Evolutionary conservation across 257 asterid species (phyloP).

Genomic region (Fraxinus quadrangulata): DNA sequence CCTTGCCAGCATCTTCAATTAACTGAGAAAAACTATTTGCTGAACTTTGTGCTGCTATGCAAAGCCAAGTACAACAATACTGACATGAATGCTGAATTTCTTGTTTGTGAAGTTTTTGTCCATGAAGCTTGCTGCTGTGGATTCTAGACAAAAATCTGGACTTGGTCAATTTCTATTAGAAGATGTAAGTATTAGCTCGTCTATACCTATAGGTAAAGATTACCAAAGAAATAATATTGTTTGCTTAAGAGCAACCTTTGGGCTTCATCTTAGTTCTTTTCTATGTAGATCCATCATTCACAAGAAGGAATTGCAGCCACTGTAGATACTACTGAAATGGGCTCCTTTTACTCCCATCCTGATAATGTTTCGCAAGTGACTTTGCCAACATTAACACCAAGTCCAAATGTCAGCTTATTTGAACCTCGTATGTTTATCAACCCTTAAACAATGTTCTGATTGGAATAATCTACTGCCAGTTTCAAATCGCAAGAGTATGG

Average conservation of each 20-base stretch:
- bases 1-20: neutral
- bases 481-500: neutral
- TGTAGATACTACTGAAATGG: conserved; percentile 16
- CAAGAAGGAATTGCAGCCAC: conserved; percentile 40
- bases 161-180: conserved; percentile 41
- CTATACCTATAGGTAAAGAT: neutral
- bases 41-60: neutral
- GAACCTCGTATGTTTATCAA: conserved; percentile 4
- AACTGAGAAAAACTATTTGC: neutral
- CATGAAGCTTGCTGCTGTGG: conserved; percentile 59
- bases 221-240: neutral
- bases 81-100: conserved; percentile 9
- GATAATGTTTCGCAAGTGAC: neutral
- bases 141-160: conserved; percentile 41
- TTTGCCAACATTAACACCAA: neutral
- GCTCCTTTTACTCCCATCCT: neutral
- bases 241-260: neutral
- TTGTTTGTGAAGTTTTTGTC: conserved; percentile 49
- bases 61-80: neutral
- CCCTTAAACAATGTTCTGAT: neutral
- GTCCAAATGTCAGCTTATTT: neutral
- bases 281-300: conserved; percentile 43
- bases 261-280: conserved; percentile 1
- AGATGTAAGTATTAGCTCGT: conserved; percentile 34
- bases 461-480: neutral